phyloP scores from a whole-genome alignment of 352 stramenopile species.

The Phytophthora colocasiae region DNA sequence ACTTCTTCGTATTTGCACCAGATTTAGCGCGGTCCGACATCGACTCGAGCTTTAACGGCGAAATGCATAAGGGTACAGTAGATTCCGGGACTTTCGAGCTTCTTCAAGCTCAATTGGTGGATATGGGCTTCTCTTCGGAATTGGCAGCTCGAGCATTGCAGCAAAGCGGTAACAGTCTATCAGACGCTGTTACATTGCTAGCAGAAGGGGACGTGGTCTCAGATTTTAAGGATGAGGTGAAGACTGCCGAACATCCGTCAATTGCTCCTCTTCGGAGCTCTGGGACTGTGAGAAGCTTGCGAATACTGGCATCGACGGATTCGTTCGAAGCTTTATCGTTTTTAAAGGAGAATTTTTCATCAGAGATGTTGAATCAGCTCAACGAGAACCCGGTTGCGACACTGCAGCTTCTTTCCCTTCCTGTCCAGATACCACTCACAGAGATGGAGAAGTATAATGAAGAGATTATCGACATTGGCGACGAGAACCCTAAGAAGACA shows the following conservation, averaged over 20 bases:
- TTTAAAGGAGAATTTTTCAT: conserved; percentile 55
- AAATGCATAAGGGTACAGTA: conserved; percentile 15
- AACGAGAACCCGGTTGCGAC: conserved; percentile 56
- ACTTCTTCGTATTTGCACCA: conserved; percentile 77
- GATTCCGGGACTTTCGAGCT: conserved; percentile 20
- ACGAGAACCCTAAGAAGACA: background rate
- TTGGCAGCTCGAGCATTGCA: conserved; percentile 41
- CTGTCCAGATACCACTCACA: conserved; percentile 10
- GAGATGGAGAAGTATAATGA: conserved; percentile 2
- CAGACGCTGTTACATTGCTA: conserved; percentile 49
- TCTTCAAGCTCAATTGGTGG: conserved; percentile 49
- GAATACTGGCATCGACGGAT: conserved; percentile 33
- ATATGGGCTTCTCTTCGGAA: conserved; percentile 62
- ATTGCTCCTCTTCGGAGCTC: conserved; percentile 36
- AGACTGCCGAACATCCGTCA: conserved; percentile 16
- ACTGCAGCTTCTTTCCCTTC: conserved; percentile 39
- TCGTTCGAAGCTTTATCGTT: conserved; percentile 59
- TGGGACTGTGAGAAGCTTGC: conserved; percentile 39
- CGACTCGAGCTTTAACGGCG: conserved; percentile 7
- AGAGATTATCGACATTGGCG: conserved; percentile 25
- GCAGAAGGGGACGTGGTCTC: conserved; percentile 21
- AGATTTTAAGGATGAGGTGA: background rate
- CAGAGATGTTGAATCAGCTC: conserved; percentile 43
- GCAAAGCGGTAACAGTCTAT: conserved; percentile 41
- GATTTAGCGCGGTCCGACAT: conserved; percentile 22